Percentiles rank a stretch among this genome's conserved stretches.
Conservation (phyloP, 2,329 filamentous ascomycete genomes). For the Colletotrichum salicis region DNA sequence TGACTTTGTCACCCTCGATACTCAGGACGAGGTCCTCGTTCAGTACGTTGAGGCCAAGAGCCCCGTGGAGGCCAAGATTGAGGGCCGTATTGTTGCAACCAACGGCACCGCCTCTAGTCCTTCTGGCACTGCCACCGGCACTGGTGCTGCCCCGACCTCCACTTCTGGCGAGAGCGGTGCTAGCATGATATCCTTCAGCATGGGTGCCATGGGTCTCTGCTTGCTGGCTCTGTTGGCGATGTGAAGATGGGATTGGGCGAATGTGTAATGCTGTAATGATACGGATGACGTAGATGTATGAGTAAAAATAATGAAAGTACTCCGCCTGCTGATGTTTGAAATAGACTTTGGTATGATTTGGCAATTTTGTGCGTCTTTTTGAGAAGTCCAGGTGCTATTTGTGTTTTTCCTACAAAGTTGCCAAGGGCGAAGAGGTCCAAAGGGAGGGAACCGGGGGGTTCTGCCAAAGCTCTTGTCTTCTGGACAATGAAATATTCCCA, state of each 20-base stretch:
- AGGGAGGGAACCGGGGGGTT: too few relatives aligned
- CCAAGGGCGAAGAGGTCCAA: too few relatives aligned
- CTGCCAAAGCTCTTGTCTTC: too few relatives aligned
- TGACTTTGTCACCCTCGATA: slow-evolving; percentile 59
- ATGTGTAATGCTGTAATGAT: slow-evolving; percentile 14
- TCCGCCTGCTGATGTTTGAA: background rate
- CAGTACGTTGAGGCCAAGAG: slow-evolving; percentile 59
- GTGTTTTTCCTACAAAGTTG: too few relatives aligned
- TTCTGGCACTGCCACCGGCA: slow-evolving; percentile 2
- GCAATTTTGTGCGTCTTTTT: background rate
- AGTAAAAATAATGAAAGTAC: background rate
- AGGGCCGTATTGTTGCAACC: slow-evolving; percentile 54
- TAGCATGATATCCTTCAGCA: slow-evolving; percentile 5
- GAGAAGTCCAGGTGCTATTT: too few relatives aligned
- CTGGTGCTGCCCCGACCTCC: slow-evolving; percentile 5
- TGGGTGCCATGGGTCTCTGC: slow-evolving; percentile 4
- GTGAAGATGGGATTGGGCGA: background rate
- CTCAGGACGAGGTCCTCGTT: slow-evolving; percentile 64
- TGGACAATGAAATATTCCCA: too few relatives aligned
- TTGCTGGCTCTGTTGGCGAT: background rate
- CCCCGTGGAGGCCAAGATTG: slow-evolving; percentile 61
- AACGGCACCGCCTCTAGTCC: slow-evolving; percentile 21
- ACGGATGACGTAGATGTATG: slow-evolving; percentile 25
- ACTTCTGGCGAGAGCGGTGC: slow-evolving; percentile 19
- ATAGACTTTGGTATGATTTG: background rate